These are phyloP conservation scores for Neopestalotiopsis sp. DNA, from an alignment of 2,329 filamentous ascomycete species.

Conservation along the genomic window DNA sequence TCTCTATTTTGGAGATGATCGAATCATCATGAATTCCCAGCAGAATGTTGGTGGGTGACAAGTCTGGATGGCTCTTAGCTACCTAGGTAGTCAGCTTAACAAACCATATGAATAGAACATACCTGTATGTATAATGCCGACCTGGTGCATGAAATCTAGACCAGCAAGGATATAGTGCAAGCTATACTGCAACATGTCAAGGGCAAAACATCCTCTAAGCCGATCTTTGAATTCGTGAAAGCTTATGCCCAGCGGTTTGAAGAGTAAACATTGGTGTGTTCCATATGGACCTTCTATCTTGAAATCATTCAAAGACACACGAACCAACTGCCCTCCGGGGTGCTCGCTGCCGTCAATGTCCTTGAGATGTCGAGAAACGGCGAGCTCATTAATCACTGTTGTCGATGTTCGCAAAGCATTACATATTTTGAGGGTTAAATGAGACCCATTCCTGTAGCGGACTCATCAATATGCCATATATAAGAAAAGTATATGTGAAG, in stretches of 20 bases:
- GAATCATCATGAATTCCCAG: constrained; percentile 25
- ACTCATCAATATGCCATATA: neutral
- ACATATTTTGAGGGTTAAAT: constrained; percentile 24
- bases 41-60: constrained; percentile 36
- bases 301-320: constrained; percentile 23
- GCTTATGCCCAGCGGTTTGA: constrained; percentile 24
- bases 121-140: constrained; percentile 28
- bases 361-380: constrained; percentile 25
- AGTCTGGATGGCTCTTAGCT: constrained; percentile 23
- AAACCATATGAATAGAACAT: neutral
- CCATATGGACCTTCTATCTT: constrained; percentile 26
- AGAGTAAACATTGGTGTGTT: constrained; percentile 30
- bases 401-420: constrained; percentile 9
- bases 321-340: constrained; percentile 22
- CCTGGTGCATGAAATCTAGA: constrained; percentile 28
- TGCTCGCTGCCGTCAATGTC: constrained; percentile 23
- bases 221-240: constrained; percentile 28
- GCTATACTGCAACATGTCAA: constrained; percentile 28
- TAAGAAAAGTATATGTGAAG: neutral
- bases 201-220: constrained; percentile 25
- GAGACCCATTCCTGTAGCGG: neutral
- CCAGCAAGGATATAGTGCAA: constrained; percentile 25
- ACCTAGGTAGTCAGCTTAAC: neutral
- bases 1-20: constrained; percentile 23
- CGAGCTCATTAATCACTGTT: constrained; percentile 20